phyloP scores from a whole-genome alignment of 495 filamentous ascomycete species.

The Geoglossum glabrum region DNA sequence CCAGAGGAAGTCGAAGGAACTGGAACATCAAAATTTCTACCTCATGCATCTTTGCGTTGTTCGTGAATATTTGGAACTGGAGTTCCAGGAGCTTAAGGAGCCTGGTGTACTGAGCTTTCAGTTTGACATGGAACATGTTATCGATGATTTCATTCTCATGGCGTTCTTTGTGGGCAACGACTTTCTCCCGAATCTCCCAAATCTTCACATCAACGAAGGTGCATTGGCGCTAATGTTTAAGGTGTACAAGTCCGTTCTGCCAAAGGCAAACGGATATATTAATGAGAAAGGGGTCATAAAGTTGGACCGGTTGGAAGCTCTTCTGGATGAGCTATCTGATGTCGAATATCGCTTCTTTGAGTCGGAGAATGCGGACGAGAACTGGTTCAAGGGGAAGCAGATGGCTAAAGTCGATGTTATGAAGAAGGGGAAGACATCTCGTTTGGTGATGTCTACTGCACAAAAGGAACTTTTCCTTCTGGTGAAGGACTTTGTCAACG shows the following conservation, averaged over 20 bases:
- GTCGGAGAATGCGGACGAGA: constrained; percentile 64
- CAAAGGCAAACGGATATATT: constrained; percentile 82
- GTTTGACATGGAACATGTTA: constrained; percentile 90
- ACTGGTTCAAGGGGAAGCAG: constrained; percentile 79
- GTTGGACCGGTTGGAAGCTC: constrained; percentile 49
- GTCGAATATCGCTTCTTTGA: constrained; percentile 88
- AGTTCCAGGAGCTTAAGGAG: constrained; percentile 82
- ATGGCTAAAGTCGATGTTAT: constrained; percentile 39
- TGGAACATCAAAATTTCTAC: constrained; percentile 98
- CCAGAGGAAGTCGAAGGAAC: constrained; percentile 74
- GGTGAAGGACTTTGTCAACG: constrained; percentile 63
- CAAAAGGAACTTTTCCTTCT: constrained; percentile 67
- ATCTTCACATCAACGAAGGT: constrained; percentile 96
- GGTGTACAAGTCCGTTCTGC: constrained; percentile 80
- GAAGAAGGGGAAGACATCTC: constrained; percentile 39
- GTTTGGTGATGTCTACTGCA: constrained; percentile 52
- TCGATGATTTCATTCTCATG: constrained; percentile 99
- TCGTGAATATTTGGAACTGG: constrained; percentile 85
- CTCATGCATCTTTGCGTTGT: constrained; percentile 94
- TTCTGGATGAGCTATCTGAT: constrained; percentile 64
- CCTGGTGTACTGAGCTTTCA: constrained; percentile 53
- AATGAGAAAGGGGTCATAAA: constrained; percentile 90
- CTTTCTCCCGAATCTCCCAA: constrained; percentile 90
- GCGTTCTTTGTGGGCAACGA: constrained; percentile 99
- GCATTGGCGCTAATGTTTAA: constrained; percentile 92